Evolutionary conservation across 768 basidiomycete genomes (phyloP).

Genomic region (Tricholomella constricta): DNA sequence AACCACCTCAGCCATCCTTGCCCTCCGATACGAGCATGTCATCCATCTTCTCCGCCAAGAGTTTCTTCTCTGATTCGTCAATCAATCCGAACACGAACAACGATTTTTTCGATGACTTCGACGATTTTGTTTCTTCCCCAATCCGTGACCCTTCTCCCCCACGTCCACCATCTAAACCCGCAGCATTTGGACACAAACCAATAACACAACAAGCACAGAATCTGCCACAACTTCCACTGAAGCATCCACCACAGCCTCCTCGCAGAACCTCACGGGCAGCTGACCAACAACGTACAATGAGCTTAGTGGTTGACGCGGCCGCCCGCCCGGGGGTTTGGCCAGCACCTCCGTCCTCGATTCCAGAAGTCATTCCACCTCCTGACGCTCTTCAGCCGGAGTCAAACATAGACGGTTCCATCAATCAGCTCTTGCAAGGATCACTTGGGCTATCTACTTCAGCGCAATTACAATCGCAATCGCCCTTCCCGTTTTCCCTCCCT

Average conservation of each 20-base stretch:
- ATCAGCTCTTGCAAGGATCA: constrained; percentile 30
- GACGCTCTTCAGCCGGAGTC: constrained; percentile 15
- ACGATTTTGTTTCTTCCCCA: constrained; percentile 40
- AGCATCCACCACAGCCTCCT: constrained; percentile 18
- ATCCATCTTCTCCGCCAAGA: constrained; percentile 23
- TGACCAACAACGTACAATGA: constrained; percentile 59
- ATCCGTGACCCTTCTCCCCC: constrained; percentile 51
- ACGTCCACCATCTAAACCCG: constrained; percentile 37
- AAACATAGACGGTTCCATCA: constrained; percentile 22
- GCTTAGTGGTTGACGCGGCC: constrained; percentile 58
- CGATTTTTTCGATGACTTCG: constrained; percentile 25
- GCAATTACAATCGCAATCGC: constrained; percentile 12
- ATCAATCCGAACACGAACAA: constrained; percentile 1
- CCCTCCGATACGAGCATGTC: constrained; percentile 23
- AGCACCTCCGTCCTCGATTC: constrained; percentile 30
- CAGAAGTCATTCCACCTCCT: constrained; percentile 25
- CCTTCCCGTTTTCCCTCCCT: constrained; percentile 13
- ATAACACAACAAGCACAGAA: not conserved
- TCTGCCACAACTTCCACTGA: constrained; percentile 6
- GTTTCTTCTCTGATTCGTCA: constrained; percentile 20
- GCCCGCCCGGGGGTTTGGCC: constrained; percentile 50
- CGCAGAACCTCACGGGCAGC: constrained; percentile 38
- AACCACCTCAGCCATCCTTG: constrained; percentile 18
- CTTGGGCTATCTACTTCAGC: constrained; percentile 21
- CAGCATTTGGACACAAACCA: constrained; percentile 9